Evolutionary conservation across 1,284 basidiomycete species (phyloP).

Genomic region (Cerioporus squamosus): DNA sequence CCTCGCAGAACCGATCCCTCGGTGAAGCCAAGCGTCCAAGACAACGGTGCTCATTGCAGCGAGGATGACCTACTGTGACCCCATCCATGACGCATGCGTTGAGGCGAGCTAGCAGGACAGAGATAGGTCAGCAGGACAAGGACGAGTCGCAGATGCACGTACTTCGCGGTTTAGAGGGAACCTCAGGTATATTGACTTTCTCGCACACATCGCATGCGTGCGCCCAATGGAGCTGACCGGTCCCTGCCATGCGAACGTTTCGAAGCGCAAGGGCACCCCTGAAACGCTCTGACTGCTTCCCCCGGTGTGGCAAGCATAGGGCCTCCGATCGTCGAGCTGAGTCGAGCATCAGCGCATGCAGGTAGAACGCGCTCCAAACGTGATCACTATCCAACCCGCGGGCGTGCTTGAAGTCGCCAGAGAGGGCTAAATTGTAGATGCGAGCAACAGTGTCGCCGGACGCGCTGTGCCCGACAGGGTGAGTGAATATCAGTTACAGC

Average conservation of each 20-base stretch:
- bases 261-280: not conserved
- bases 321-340: no score
- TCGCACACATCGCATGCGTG: slow-evolving; percentile 35
- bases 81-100: slow-evolving; percentile 36
- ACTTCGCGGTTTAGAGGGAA: not conserved
- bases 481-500: no score
- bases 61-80: slow-evolving; percentile 34
- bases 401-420: no score
- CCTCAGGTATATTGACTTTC: slow-evolving; percentile 11
- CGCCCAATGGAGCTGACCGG: slow-evolving; percentile 30
- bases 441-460: no score
- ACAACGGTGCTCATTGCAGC: slow-evolving; percentile 33
- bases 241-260: not conserved
- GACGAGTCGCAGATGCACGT: no score
- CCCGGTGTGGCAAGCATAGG: slow-evolving; percentile 8
- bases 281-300: slow-evolving; percentile 18
- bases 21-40: slow-evolving; percentile 11
- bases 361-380: not conserved
- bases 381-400: no score
- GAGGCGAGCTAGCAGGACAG: slow-evolving; percentile 13
- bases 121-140: no score
- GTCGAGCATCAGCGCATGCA: not conserved
- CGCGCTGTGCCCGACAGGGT: no score
- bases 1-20: slow-evolving; percentile 31
- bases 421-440: no score